Evolutionary conservation across 2,329 filamentous ascomycete genomes (phyloP), one percentile per base, ranked within the genome.

Genomic region (Phialemoniopsis sp.): DNA sequence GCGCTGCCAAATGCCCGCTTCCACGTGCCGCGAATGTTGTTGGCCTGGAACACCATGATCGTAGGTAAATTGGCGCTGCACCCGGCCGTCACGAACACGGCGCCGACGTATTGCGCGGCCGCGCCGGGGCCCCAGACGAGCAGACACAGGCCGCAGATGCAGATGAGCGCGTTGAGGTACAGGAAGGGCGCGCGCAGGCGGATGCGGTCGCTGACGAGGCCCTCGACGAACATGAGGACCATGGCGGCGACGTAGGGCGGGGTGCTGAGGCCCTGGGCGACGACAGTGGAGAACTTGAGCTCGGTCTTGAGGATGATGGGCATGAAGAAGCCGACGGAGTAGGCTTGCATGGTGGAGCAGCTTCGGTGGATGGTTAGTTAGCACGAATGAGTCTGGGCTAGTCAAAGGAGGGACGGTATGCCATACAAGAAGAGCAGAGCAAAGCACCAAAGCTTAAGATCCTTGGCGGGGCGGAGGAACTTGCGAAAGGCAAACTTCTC

Each of bases 351-450:
- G 14, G 31, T 33, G 31, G 31, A 14, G 31, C 31, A 33, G 31
- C 31, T 33, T n/a, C n/a, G n/a, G n/a, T n/a, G n/a, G n/a, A n/a
- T n/a, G n/a, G n/a, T n/a, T n/a, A n/a, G n/a, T n/a, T n/a, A n/a
- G n/a, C n/a, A n/a, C n/a, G n/a, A n/a, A n/a, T n/a, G n/a, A n/a
- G n/a, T n/a, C n/a, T n/a, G n/a, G n/a, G n/a, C n/a, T n/a, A n/a
- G n/a, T n/a, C n/a, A n/a, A n/a, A 10, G 31, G 8, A 33, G 31
- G 31, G 17, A 33, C n/a, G 31, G 14, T 9, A 15, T 8, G 31
- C 9, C 31, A 10, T 33, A 46, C 41, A 44, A 45, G 32, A 41
- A 44, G 29, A 42, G 37, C 8, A 47, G 28, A n/a, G 46, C 45
- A 17, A 42, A 45, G 16, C 18, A 38, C 32, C 39, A 49, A 15